Conservation (phyloP, 768 basidiomycete genomes). For the Suillus clintonianus region DNA sequence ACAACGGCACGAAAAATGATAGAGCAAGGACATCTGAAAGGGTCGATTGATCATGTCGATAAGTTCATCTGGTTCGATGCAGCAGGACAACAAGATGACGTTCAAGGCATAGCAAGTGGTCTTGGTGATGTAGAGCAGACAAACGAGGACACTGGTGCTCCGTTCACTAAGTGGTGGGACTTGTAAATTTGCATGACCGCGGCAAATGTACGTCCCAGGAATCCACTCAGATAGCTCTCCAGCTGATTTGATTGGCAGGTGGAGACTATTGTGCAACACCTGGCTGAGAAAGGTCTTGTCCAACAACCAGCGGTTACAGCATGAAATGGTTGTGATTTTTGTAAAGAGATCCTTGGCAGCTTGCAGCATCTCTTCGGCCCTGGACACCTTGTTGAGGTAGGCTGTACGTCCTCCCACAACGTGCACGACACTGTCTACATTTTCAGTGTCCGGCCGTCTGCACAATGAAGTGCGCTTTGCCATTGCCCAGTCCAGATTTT, state of each 20-base stretch:
- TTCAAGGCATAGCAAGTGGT: constrained; percentile 93
- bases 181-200: constrained; percentile 87
- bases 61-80: constrained; percentile 93
- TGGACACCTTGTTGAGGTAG: constrained; percentile 62
- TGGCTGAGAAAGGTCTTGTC: constrained; percentile 73
- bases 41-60: constrained; percentile 95
- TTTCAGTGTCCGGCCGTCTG: constrained; percentile 22
- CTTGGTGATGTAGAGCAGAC: constrained; percentile 85
- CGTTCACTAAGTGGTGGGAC: constrained; percentile 96
- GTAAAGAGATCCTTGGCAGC: constrained; percentile 59
- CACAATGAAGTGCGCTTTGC: constrained; percentile 53
- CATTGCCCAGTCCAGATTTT: constrained; percentile 64
- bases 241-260: constrained; percentile 47
- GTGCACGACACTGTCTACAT: constrained; percentile 47
- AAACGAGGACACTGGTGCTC: constrained; percentile 84
- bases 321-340: constrained; percentile 12
- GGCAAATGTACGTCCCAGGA: constrained; percentile 62
- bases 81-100: constrained; percentile 83
- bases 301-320: constrained; percentile 29
- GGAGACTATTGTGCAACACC: constrained; percentile 83
- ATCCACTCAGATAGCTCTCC: background rate
- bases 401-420: constrained; percentile 78
- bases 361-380: constrained; percentile 52
- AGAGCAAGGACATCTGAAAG: constrained; percentile 91
- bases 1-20: constrained; percentile 99